Percentiles rank a stretch among this genome's conserved stretches.
These are phyloP conservation scores for Fusarium siculi DNA, from an alignment of 2,329 filamentous ascomycete species.

Conservation along the genomic window DNA sequence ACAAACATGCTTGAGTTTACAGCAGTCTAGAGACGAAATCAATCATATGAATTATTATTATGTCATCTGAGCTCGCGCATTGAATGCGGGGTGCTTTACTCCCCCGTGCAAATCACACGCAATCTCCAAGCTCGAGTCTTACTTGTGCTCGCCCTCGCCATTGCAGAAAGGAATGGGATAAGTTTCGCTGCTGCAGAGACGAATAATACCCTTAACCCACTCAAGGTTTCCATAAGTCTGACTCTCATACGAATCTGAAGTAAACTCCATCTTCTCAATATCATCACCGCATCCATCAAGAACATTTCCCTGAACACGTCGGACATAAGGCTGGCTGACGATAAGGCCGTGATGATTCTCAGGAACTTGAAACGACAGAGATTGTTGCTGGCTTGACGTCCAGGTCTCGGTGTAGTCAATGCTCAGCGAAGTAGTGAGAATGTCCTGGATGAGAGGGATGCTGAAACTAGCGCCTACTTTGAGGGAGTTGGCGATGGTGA, in stretches of 20 bases:
- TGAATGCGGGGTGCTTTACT: too few relatives aligned
- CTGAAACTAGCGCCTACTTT: constrained; percentile 3
- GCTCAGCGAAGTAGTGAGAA: constrained; percentile 19
- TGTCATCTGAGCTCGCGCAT: neutral
- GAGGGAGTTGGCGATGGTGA: constrained; percentile 30
- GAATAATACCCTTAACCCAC: constrained; percentile 41
- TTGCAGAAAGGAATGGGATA: constrained; percentile 39
- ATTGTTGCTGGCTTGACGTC: constrained; percentile 29
- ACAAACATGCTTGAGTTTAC: rapidly evolving
- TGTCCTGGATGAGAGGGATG: neutral
- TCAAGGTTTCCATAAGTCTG: constrained; percentile 30
- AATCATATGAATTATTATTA: neutral
- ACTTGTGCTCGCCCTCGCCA: constrained; percentile 33
- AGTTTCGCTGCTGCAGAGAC: constrained; percentile 34
- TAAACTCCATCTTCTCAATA: constrained; percentile 18
- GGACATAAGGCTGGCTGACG: constrained; percentile 40
- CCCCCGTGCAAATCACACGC: rapidly evolving
- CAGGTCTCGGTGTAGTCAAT: constrained; percentile 27
- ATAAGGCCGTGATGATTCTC: constrained; percentile 32
- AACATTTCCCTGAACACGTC: constrained; percentile 30
- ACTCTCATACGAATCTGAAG: constrained; percentile 29
- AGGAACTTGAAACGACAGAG: constrained; percentile 26
- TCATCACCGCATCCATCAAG: constrained; percentile 30
- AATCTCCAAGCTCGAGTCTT: neutral
- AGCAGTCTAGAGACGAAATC: rapidly evolving